These are phyloP conservation scores for Boletus smithii DNA, from an alignment of 1,284 basidiomycete genomes.

Conservation along the genomic window DNA sequence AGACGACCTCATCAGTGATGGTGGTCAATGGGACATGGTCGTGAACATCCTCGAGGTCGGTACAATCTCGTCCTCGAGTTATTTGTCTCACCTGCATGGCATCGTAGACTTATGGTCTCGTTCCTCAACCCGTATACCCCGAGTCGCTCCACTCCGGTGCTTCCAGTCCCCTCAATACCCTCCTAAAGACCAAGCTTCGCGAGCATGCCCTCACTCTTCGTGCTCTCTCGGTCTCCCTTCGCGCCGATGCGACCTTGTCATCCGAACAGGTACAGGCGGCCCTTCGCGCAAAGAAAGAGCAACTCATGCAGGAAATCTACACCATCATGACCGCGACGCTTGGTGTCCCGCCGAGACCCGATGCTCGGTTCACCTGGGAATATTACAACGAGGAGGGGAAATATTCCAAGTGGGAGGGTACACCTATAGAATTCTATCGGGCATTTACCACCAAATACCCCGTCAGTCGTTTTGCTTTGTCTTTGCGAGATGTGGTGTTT, in stretches of 20 bases:
- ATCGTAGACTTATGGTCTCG: slow-evolving; percentile 70
- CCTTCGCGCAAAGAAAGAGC: slow-evolving; percentile 78
- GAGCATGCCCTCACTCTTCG: slow-evolving; percentile 87
- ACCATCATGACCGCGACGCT: slow-evolving; percentile 83
- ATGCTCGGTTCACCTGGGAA: slow-evolving; percentile 81
- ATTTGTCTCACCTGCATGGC: not conserved
- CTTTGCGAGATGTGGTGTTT: slow-evolving; percentile 3
- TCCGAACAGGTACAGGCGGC: slow-evolving; percentile 45
- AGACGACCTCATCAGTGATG: slow-evolving; percentile 80
- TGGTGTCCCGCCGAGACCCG: slow-evolving; percentile 76
- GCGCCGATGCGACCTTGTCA: slow-evolving; percentile 41
- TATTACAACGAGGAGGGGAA: slow-evolving; percentile 83
- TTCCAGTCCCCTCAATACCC: slow-evolving; percentile 68
- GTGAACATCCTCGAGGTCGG: slow-evolving; percentile 76
- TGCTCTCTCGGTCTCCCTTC: slow-evolving; percentile 51
- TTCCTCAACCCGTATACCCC: slow-evolving; percentile 81
- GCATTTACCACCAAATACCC: slow-evolving; percentile 58
- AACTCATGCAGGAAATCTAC: slow-evolving; percentile 82
- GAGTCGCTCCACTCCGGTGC: slow-evolving; percentile 83
- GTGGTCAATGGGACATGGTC: slow-evolving; percentile 95
- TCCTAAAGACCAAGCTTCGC: slow-evolving; percentile 87
- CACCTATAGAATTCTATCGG: slow-evolving; percentile 77
- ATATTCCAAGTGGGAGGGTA: slow-evolving; percentile 72
- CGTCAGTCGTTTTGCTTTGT: slow-evolving; percentile 38
- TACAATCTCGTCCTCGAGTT: not conserved